Conservation (phyloP, 2,329 filamentous ascomycete genomes). For the Diplocarpon mali region DNA sequence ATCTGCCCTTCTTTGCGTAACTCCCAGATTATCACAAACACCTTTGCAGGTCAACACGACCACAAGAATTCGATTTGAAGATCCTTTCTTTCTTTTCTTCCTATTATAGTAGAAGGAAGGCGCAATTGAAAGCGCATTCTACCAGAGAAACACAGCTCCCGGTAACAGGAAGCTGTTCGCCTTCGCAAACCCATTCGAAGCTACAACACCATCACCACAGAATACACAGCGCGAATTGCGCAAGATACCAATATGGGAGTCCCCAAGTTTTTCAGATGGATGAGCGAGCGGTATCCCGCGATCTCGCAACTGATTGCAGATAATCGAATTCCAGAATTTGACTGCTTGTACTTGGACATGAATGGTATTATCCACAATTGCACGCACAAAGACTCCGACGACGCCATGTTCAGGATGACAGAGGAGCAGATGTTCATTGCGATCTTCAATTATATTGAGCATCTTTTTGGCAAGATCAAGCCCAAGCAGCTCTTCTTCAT, state of each 20-base stretch:
- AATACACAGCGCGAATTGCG: constrained; percentile 11
- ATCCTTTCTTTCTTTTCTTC: constrained; percentile 1
- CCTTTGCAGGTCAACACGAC: too few relatives aligned
- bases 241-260: constrained; percentile 37
- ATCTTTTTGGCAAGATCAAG: constrained; percentile 97
- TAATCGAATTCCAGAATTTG: constrained; percentile 97
- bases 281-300: constrained; percentile 96
- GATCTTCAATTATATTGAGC: constrained; percentile 99
- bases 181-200: constrained; percentile 6
- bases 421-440: constrained; percentile 99
- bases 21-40: neutral
- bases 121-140: constrained; percentile 8
- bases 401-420: constrained; percentile 80
- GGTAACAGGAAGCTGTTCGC: constrained; percentile 22
- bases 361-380: constrained; percentile 99
- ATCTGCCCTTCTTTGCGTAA: constrained; percentile 8
- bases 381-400: constrained; percentile 92
- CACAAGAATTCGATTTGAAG: neutral
- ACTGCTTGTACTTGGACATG: constrained; percentile 96
- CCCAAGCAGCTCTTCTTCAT: constrained; percentile 98
- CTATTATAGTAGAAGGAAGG: neutral
- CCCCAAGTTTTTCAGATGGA: constrained; percentile 57
- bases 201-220: constrained; percentile 4
- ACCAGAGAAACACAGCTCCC: constrained; percentile 11
- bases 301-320: constrained; percentile 98